Base-by-base conservation (phyloP, 2,329 filamentous ascomycete species). In the Pestalotiopsis sp. region DNA sequence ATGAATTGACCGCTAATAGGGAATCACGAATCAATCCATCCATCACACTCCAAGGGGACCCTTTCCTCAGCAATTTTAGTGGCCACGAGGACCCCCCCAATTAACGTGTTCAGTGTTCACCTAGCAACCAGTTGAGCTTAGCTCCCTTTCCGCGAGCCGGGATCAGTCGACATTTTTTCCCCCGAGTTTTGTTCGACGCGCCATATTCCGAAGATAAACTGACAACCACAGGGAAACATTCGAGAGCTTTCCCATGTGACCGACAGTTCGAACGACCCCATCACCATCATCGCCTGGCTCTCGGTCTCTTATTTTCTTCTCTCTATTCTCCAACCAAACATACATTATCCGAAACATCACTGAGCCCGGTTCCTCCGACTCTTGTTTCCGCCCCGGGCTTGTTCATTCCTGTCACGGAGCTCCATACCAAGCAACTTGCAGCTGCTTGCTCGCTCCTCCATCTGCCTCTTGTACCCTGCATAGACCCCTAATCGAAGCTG, bases 401-500 rank as follows among this genome's bases (percentile, higher is more conserved):
- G 9, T 39, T 62, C 31, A 36, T 36, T 36, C 31, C n/a, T 36
- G 27, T 36, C 31, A 13, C 56, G 27, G 27, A 62, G 13, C 59
- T 20, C 59, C 7, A 62, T 62, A 36, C n/a, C 31, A 62, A 36
- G 20, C 20, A 62, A 14, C 31, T 20, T 13, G 25, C 59, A 62
- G 59, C n/a, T 36, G 31, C 20, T 36, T 36, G 31, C 31, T 36
- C 6, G 7, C 31, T 36, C 31, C 31, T 36, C 31, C 9, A 9
- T 23, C 31, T 27, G 2, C 31, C 31, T 36, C 25, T 62, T 9
- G 13, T 39, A 62, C 36, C 36, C 65, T n/a, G 65, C 65, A 67
- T 67, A 67, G 56, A 67, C 66, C 27, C 45, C 66, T 56, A 63
- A 56, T 49, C 39, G 49, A 62, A 20, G 25, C 67, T 57, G 66